phyloP scores from a whole-genome alignment of 2,329 filamentous ascomycete genomes.

The Zymoseptoria ardabiliae region DNA sequence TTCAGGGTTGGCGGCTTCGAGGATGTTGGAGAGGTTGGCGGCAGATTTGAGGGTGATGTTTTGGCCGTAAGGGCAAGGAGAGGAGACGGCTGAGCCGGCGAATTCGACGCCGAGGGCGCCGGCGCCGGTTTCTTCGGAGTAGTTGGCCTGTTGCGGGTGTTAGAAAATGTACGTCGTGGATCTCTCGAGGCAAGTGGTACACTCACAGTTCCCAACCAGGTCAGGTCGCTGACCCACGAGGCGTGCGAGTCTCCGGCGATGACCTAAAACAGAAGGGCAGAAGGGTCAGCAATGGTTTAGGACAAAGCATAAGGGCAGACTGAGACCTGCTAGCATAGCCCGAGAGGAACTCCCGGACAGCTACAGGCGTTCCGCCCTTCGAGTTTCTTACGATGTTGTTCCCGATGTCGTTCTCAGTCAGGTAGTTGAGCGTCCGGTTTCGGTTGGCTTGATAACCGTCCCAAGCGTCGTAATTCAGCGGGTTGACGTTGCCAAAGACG shows the following conservation, averaged over 20 bases:
- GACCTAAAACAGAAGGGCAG: too few species aligned
- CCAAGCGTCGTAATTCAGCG: constrained; percentile 52
- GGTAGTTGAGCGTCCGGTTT: constrained; percentile 60
- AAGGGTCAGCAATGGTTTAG: too few species aligned
- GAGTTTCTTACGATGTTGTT: constrained; percentile 73
- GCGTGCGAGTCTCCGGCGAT: constrained; percentile 64
- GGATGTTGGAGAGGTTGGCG: constrained; percentile 40
- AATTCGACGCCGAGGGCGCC: constrained; percentile 43
- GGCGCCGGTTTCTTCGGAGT: constrained; percentile 33
- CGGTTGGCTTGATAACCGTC: constrained; percentile 63
- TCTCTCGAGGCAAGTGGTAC: constrained; percentile 1
- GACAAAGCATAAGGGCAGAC: too few species aligned
- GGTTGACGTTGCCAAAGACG: constrained; percentile 37
- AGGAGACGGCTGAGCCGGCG: constrained; percentile 60
- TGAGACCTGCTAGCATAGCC: too few species aligned
- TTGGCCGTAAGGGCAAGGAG: constrained; percentile 51
- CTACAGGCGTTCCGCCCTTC: too few species aligned
- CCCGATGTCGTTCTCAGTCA: constrained; percentile 60
- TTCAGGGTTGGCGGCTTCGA: constrained; percentile 50
- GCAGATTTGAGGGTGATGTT: constrained; percentile 50
- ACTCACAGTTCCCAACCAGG: constrained; percentile 34
- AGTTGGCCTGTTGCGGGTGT: constrained; percentile 28
- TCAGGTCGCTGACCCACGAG: constrained; percentile 47
- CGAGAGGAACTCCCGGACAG: too few species aligned
- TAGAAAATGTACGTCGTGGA: not conserved